Base-by-base conservation (phyloP, 352 stramenopile genomes). In the Globisporangium parvum region DNA sequence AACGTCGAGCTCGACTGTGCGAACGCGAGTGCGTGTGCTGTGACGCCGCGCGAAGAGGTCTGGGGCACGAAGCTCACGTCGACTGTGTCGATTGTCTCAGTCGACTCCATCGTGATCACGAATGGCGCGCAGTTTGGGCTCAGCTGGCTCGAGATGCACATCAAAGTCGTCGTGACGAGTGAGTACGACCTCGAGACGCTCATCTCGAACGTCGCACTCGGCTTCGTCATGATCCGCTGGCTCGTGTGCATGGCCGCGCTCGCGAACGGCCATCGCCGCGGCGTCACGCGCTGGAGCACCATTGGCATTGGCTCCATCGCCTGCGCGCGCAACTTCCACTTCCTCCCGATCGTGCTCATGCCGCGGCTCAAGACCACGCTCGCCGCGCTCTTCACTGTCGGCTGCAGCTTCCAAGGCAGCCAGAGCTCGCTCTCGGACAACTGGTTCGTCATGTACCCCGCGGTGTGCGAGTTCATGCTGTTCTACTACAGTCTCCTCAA, bases 151-250 rank as follows among this genome's bases (percentile, higher is more conserved):
- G 58, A 69, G 23, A 26, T 23, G 0, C 53, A 46, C 2, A n/a
- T 28, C 11, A 55, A 35, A 8, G 55, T 56, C 28, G 40, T 60
- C 14, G 37, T 74, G 15, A 51, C 44, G 6, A 71, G 52, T 21
- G 45, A 54, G 42, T 77, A 75, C 46, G 58, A 68, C 15, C 48
- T 74, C 20, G 63, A 69, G 24, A 73, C 63, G 6, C 58, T 74
- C 11, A 63, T 77, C 24, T 61, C 59, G 31, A 69, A 75, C 50
- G 20, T 66, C 4, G 63, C 66, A 1, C 46, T 77, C 10, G n/a
- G 47, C 20, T 63, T 59, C 31, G 53, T 70, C 12, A 51, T 75
- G 2, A 17, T 68, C 14, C 69, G 69, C 9, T 77, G 69, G 69
- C 40, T 66, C 2, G 51, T 65, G n/a, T 64, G 51, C 11, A 59